Conservation (phyloP, 2,329 filamentous ascomycete genomes). For the Hypoxylon sp. region DNA sequence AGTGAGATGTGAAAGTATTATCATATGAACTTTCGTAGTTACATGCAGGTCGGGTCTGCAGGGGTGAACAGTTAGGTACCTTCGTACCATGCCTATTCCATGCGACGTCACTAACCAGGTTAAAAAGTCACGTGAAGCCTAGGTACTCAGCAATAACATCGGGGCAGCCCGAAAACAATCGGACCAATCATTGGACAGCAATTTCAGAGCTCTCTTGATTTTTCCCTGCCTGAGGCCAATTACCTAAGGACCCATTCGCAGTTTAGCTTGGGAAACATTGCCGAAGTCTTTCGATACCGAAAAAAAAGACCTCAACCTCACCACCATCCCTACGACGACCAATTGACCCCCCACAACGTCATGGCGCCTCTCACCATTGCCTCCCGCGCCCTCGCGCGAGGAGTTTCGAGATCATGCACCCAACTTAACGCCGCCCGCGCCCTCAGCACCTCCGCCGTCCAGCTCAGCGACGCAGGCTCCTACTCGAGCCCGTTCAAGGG, state of each 20-base stretch:
- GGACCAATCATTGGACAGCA: conserved; percentile 62
- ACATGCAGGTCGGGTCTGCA: neutral
- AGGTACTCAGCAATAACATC: conserved; percentile 28
- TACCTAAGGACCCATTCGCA: conserved; percentile 31
- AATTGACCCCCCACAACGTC: conserved; percentile 55
- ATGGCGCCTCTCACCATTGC: conserved; percentile 80
- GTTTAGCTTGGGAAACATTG: conserved; percentile 44
- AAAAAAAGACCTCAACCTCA: conserved; percentile 67
- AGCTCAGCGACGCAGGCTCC: conserved; percentile 62
- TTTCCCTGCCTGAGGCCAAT: conserved; percentile 61
- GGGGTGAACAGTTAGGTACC: neutral
- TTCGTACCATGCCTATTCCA: neutral
- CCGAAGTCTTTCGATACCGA: conserved; percentile 50
- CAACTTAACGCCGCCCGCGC: conserved; percentile 63
- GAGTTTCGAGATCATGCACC: conserved; percentile 60
- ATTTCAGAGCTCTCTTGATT: conserved; percentile 61
- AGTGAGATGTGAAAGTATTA: neutral
- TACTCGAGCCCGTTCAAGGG: conserved; percentile 77
- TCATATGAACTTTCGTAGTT: neutral
- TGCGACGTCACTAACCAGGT: conserved; percentile 26
- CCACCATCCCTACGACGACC: conserved; percentile 49
- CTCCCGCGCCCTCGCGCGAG: conserved; percentile 78
- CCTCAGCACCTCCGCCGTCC: conserved; percentile 69
- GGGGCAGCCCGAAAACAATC: conserved; percentile 24
- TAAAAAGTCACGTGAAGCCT: conserved; percentile 31